These are phyloP conservation scores for Williopsis jadinii DNA, from an alignment of 1,139 yeast genomes.

Conservation along the genomic window DNA sequence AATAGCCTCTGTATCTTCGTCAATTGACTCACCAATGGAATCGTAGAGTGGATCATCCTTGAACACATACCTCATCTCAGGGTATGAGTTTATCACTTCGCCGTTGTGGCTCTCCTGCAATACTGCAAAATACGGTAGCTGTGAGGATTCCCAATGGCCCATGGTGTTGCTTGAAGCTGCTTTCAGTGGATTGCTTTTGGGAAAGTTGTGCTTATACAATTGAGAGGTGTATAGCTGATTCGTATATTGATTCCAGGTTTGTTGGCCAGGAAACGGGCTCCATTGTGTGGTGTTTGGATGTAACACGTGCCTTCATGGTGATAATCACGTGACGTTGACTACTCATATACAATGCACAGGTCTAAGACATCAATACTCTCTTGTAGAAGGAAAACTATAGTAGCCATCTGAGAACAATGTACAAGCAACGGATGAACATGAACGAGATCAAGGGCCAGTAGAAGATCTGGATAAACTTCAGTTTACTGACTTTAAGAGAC, in stretches of 20 bases:
- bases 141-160: constrained; percentile 16
- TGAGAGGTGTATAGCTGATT: too few species aligned
- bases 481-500: constrained; percentile 18
- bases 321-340: too few species aligned
- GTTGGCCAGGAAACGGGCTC: too few species aligned
- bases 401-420: too few species aligned
- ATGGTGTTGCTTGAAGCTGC: neutral
- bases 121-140: constrained; percentile 19
- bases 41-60: constrained; percentile 23
- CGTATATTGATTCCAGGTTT: too few species aligned
- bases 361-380: neutral
- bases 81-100: constrained; percentile 8
- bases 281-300: too few species aligned
- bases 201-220: neutral
- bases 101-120: constrained; percentile 6
- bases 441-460: constrained; percentile 25
- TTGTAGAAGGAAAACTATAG: too few species aligned
- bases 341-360: neutral
- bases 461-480: constrained; percentile 27
- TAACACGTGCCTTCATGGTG: too few species aligned
- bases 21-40: constrained; percentile 9
- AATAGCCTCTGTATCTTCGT: constrained; percentile 26
- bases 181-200: too few species aligned
- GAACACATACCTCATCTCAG: constrained; percentile 21
- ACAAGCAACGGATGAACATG: constrained; percentile 3